phyloP scores from a whole-genome alignment of 495 filamentous ascomycete genomes.

The Extremus antarcticus region DNA sequence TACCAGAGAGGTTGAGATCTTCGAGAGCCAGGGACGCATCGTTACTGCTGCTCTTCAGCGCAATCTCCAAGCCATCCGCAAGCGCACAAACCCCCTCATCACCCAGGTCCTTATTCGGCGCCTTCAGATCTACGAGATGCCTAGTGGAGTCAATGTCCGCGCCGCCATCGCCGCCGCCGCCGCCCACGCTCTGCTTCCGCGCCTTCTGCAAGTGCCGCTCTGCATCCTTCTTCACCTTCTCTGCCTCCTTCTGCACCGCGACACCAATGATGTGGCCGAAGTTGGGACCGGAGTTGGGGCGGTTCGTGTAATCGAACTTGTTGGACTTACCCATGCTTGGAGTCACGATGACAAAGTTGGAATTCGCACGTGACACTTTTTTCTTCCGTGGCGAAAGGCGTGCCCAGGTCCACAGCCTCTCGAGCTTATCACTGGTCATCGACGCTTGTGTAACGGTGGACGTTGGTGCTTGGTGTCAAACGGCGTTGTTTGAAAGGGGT shows the following conservation, averaged over 20 bases:
- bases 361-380: not conserved
- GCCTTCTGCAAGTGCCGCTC: conserved; percentile 2
- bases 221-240: conserved; percentile 14
- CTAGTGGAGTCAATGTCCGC: conserved; percentile 24
- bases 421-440: no score
- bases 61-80: conserved; percentile 32
- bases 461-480: not conserved
- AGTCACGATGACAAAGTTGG: not conserved
- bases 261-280: conserved; percentile 36
- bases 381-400: not conserved
- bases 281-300: conserved; percentile 28
- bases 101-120: conserved; percentile 34
- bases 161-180: conserved; percentile 4
- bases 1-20: conserved; percentile 37
- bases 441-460: no score
- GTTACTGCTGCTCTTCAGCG: conserved; percentile 26
- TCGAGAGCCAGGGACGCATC: conserved; percentile 33
- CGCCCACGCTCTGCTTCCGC: conserved; percentile 9
- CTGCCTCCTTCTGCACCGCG: conserved; percentile 32
- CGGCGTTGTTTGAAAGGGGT: not conserved
- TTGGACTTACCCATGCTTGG: conserved; percentile 15
- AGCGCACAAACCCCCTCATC: conserved; percentile 36
- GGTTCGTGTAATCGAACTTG: conserved; percentile 23
- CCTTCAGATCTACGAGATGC: conserved; percentile 38
- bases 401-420: no score